A percentile compares a stretch with the other conserved stretches of the same genome.
These are phyloP conservation scores for Lasiodiplodia citricola DNA, from an alignment of 2,329 filamentous ascomycete genomes.

Conservation along the genomic window DNA sequence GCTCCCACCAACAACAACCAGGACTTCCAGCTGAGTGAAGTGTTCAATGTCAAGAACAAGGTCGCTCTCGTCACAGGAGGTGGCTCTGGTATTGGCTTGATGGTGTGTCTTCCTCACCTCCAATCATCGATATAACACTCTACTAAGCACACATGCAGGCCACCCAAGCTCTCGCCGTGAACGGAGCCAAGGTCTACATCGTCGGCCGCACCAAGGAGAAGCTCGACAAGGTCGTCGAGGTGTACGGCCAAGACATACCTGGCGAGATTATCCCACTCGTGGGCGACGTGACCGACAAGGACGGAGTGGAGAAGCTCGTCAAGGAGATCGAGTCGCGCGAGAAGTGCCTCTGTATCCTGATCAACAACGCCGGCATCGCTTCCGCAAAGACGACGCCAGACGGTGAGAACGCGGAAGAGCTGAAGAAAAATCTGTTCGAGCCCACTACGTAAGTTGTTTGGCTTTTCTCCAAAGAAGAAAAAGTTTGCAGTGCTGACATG, in stretches of 20 bases:
- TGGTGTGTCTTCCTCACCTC: conserved; percentile 34
- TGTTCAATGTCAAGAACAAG: conserved; percentile 47
- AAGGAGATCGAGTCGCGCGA: conserved; percentile 52
- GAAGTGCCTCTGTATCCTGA: conserved; percentile 51
- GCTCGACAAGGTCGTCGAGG: conserved; percentile 52
- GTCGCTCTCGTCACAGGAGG: conserved; percentile 52
- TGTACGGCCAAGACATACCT: conserved; percentile 49
- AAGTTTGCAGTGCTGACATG: background rate
- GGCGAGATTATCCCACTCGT: conserved; percentile 54
- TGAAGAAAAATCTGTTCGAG: conserved; percentile 53
- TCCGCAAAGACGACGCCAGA: conserved; percentile 44
- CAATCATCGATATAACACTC: background rate
- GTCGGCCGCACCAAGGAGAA: conserved; percentile 55
- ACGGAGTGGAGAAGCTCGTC: conserved; percentile 49
- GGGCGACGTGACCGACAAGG: conserved; percentile 52
- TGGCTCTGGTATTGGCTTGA: conserved; percentile 55
- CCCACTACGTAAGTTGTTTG: conserved; percentile 37
- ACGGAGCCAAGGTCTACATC: conserved; percentile 56
- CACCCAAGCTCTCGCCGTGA: conserved; percentile 53
- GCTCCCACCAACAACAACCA: conserved; percentile 36
- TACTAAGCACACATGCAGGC: conserved; percentile 28
- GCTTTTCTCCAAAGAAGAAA: background rate
- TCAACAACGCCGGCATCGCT: conserved; percentile 56
- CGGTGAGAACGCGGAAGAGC: conserved; percentile 49
- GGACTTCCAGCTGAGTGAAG: conserved; percentile 39